Conservation (phyloP, 176 grass and related monocot species). For the Puya raimondii region DNA sequence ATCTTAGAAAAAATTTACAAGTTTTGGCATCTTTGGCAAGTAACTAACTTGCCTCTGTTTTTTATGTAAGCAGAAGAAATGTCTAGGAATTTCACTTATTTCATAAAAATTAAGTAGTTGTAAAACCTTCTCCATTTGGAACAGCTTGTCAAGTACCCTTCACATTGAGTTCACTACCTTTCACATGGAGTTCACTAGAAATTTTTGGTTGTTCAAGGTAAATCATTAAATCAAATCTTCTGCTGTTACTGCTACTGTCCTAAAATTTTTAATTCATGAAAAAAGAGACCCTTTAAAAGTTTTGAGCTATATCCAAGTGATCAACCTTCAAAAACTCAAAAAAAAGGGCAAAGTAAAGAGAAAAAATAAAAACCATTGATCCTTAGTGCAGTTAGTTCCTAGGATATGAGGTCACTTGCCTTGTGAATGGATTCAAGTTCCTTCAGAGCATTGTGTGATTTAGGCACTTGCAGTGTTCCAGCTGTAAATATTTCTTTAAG, state of each 20-base stretch:
- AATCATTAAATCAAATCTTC: too few relatives aligned
- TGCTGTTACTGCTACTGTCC: too few relatives aligned
- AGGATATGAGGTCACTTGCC: constrained; percentile 27
- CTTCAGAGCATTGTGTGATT: constrained; percentile 75
- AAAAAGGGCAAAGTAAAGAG: too few relatives aligned
- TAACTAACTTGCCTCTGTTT: background rate
- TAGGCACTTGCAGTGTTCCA: constrained; percentile 79
- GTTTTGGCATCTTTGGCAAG: background rate
- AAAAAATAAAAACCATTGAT: background rate
- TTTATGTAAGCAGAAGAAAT: background rate
- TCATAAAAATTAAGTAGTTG: background rate
- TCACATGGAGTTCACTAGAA: too few relatives aligned
- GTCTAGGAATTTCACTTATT: background rate
- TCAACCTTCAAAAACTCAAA: too few relatives aligned
- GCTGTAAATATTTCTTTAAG: constrained; percentile 95
- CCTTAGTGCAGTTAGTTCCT: background rate
- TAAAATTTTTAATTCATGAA: background rate
- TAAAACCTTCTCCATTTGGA: background rate
- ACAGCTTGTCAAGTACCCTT: background rate
- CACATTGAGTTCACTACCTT: background rate
- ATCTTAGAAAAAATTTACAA: background rate
- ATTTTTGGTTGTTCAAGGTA: too few relatives aligned
- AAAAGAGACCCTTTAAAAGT: too few relatives aligned
- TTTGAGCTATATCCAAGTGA: too few relatives aligned
- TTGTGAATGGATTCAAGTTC: constrained; percentile 99